These are phyloP conservation scores for Botrytis sinoallii DNA, from an alignment of 2,329 filamentous ascomycete genomes.

Conservation along the genomic window DNA sequence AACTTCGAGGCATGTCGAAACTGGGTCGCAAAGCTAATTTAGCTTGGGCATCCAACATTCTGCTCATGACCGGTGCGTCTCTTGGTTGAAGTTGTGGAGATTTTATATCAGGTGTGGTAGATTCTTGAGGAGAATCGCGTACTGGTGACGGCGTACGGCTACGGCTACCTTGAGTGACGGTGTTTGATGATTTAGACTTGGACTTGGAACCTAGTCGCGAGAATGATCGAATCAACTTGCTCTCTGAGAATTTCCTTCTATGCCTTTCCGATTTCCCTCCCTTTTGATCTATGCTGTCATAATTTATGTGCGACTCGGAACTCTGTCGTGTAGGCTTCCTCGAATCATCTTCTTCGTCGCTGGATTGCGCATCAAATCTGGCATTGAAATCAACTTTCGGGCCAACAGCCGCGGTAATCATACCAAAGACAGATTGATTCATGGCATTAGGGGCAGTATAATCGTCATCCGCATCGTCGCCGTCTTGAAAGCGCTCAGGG, in stretches of 20 bases:
- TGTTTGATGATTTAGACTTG: constrained; percentile 40
- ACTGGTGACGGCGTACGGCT: constrained; percentile 21
- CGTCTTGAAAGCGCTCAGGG: constrained; percentile 56
- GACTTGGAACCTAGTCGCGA: constrained; percentile 49
- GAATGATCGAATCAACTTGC: constrained; percentile 63
- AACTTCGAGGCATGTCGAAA: constrained; percentile 47
- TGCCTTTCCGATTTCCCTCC: constrained; percentile 45
- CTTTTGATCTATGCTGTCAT: constrained; percentile 37
- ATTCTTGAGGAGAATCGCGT: constrained; percentile 36
- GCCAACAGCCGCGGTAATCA: constrained; percentile 85
- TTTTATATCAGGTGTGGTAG: constrained; percentile 33
- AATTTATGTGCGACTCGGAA: constrained; percentile 29
- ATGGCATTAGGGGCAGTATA: constrained; percentile 61
- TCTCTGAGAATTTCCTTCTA: constrained; percentile 60
- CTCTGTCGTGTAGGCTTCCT: constrained; percentile 25
- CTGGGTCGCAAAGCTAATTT: constrained; percentile 58
- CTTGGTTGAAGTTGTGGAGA: constrained; percentile 42
- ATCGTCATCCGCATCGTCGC: constrained; percentile 59
- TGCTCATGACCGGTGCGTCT: constrained; percentile 69
- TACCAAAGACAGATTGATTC: constrained; percentile 91
- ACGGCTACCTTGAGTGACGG: constrained; percentile 26
- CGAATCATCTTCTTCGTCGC: constrained; percentile 57
- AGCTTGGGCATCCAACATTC: constrained; percentile 70
- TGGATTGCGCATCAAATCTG: constrained; percentile 74
- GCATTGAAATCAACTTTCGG: constrained; percentile 79